A percentile compares a stretch with the other conserved stretches of the same genome.
These are phyloP conservation scores for Verticillium nubilum DNA, from an alignment of 2,329 filamentous ascomycete genomes.

Conservation along the genomic window DNA sequence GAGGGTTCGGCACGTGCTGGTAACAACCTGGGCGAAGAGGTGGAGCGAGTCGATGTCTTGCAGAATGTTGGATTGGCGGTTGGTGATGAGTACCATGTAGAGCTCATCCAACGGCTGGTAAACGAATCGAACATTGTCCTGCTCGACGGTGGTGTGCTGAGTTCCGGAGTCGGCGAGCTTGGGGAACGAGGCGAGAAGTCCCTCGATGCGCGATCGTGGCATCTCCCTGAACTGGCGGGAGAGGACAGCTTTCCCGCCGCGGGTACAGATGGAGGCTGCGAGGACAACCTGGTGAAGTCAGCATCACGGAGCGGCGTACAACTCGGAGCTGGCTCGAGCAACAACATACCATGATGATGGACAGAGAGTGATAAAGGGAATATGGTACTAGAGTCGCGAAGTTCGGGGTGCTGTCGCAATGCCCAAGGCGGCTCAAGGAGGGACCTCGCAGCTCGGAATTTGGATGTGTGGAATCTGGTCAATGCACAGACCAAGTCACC, in stretches of 20 bases:
- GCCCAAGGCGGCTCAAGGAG: neutral
- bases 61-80: slow-evolving; percentile 97
- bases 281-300: slow-evolving; percentile 74
- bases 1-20: slow-evolving; percentile 89
- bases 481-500: slow-evolving; percentile 12
- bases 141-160: slow-evolving; percentile 96
- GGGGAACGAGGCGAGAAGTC: slow-evolving; percentile 91
- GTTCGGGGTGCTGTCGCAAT: slow-evolving; percentile 9
- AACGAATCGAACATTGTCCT: slow-evolving; percentile 98
- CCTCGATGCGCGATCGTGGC: slow-evolving; percentile 93
- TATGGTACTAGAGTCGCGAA: slow-evolving; percentile 6
- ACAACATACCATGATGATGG: slow-evolving; percentile 11
- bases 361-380: neutral
- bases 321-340: neutral
- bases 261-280: slow-evolving; percentile 97
- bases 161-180: slow-evolving; percentile 95
- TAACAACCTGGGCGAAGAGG: slow-evolving; percentile 94
- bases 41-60: slow-evolving; percentile 99
- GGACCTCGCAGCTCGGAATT: slow-evolving; percentile 7
- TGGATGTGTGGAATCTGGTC: slow-evolving; percentile 16
- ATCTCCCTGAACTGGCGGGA: slow-evolving; percentile 98
- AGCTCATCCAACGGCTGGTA: slow-evolving; percentile 98
- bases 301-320: neutral
- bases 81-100: slow-evolving; percentile 99
- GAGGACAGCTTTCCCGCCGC: slow-evolving; percentile 95